Conservation (phyloP, 495 filamentous ascomycete species). For the Monascus purpureus region DNA sequence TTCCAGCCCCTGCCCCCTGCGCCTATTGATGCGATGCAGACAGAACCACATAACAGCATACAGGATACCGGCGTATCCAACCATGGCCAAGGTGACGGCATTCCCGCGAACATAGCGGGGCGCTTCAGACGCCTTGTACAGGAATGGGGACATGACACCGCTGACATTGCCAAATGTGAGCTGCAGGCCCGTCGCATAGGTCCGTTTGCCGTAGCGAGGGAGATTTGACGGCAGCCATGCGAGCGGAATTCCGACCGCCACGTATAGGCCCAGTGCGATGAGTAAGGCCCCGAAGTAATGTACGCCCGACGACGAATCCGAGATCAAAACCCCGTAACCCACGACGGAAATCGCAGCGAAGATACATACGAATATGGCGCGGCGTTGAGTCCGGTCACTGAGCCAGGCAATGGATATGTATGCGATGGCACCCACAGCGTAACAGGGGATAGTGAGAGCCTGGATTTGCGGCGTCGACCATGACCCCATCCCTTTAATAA, state of each 20-base stretch:
- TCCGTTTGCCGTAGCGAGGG: constrained; percentile 59
- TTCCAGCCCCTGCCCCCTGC: constrained; percentile 36
- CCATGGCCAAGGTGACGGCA: constrained; percentile 32
- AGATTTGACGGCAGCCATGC: constrained; percentile 48
- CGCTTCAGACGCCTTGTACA: constrained; percentile 25
- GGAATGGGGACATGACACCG: constrained; percentile 55
- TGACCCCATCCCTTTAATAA: constrained; percentile 51
- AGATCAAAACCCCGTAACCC: constrained; percentile 54
- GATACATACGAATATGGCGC: constrained; percentile 44
- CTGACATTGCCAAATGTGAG: constrained; percentile 50
- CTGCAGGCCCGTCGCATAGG: constrained; percentile 55
- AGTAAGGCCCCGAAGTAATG: constrained; percentile 63
- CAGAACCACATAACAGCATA: constrained; percentile 42
- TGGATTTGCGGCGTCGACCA: constrained; percentile 52
- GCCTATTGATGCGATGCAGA: constrained; percentile 39
- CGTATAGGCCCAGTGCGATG: constrained; percentile 57
- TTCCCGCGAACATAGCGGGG: constrained; percentile 30
- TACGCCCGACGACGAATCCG: constrained; percentile 41
- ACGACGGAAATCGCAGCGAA: constrained; percentile 46
- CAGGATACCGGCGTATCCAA: constrained; percentile 24
- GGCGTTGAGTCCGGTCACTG: constrained; percentile 45
- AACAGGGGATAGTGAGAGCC: constrained; percentile 67
- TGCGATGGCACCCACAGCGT: constrained; percentile 49
- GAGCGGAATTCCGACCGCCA: constrained; percentile 53
- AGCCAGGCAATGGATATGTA: constrained; percentile 49